Conservation (phyloP, 1,284 basidiomycete genomes). For the Ceratobasidium sp. region DNA sequence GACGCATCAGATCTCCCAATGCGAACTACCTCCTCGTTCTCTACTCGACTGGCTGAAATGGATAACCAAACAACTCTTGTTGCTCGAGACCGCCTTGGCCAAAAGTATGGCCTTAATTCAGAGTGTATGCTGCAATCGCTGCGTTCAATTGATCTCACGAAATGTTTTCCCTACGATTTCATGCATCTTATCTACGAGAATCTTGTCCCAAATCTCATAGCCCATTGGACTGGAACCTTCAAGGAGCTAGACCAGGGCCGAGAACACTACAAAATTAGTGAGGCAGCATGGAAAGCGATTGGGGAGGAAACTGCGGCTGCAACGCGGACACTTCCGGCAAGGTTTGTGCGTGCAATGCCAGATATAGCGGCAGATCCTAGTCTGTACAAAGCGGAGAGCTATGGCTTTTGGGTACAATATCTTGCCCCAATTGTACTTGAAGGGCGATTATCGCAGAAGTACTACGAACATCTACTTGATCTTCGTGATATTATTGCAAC, state of each 20-base stretch:
- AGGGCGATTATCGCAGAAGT: too few species aligned
- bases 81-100: too few species aligned
- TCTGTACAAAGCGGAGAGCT: too few species aligned
- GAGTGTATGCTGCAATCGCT: constrained; percentile 44
- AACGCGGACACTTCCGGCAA: constrained; percentile 47
- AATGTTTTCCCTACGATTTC: constrained; percentile 48
- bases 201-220: too few species aligned
- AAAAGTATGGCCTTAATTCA: constrained; percentile 46
- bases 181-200: constrained; percentile 51
- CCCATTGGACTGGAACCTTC: constrained; percentile 50
- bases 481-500: too few species aligned
- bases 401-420: too few species aligned
- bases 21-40: constrained; percentile 23
- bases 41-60: constrained; percentile 37
- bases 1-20: constrained; percentile 43
- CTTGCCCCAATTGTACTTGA: too few species aligned
- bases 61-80: constrained; percentile 40
- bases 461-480: too few species aligned
- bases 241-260: constrained; percentile 46
- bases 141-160: constrained; percentile 44
- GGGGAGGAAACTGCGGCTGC: constrained; percentile 47
- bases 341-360: constrained; percentile 52
- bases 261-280: constrained; percentile 38
- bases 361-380: too few species aligned
- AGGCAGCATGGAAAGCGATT: constrained; percentile 48